Percentiles rank a stretch among this genome's conserved stretches.
These are phyloP conservation scores for Xerophyta viscosa DNA, from an alignment of 106 monocot species.

Conservation along the genomic window DNA sequence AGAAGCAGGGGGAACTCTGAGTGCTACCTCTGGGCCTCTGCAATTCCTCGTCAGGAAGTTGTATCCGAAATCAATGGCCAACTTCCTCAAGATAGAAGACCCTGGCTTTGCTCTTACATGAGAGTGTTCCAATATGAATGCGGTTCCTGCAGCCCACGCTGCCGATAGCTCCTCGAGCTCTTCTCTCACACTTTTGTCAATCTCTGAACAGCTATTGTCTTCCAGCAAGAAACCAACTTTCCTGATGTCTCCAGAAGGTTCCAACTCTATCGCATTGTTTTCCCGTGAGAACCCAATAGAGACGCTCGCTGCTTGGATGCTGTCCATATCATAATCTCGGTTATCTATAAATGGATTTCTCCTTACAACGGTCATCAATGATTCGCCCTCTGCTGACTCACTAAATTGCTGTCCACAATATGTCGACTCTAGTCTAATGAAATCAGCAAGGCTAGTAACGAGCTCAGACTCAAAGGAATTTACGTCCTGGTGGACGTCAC, in stretches of 20 bases:
- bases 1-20: slow-evolving; percentile 51
- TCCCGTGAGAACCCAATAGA: slow-evolving; percentile 12
- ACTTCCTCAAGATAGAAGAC: slow-evolving; percentile 45
- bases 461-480: slow-evolving; percentile 10
- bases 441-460: background rate
- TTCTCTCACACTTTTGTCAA: background rate
- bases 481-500: slow-evolving; percentile 8
- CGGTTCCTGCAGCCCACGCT: slow-evolving; percentile 42
- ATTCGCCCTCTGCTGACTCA: slow-evolving; percentile 9
- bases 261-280: slow-evolving; percentile 1
- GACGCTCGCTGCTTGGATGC: slow-evolving; percentile 3
- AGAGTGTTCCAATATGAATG: slow-evolving; percentile 59
- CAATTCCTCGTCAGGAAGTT: slow-evolving; percentile 65
- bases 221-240: slow-evolving; percentile 38
- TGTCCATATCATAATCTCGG: background rate
- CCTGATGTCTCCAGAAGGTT: slow-evolving; percentile 3
- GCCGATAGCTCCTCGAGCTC: slow-evolving; percentile 37
- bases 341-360: slow-evolving; percentile 1
- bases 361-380: slow-evolving; percentile 31
- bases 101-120: slow-evolving; percentile 51
- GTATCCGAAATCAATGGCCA: slow-evolving; percentile 43
- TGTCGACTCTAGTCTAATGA: slow-evolving; percentile 16
- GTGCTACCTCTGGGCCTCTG: slow-evolving; percentile 52
- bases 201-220: slow-evolving; percentile 8
- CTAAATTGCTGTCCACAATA: background rate